A percentile compares a stretch with the other conserved stretches of the same genome.
These are phyloP conservation scores for Glomus cerebriforme DNA, from an alignment of 192 early-diverging fungal genomes.

Conservation along the genomic window DNA sequence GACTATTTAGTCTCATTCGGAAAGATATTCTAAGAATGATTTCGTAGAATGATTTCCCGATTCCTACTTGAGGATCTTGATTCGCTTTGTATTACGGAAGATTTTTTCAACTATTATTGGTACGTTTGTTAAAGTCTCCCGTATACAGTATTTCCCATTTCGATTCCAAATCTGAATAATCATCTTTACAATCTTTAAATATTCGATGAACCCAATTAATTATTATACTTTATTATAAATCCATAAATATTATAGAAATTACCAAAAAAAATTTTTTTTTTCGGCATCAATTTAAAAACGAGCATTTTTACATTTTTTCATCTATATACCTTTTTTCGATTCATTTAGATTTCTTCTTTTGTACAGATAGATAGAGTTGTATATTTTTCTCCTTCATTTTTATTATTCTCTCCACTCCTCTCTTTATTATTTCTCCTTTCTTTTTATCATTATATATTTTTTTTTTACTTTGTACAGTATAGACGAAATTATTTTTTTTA, in stretches of 20 bases:
- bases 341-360: not conserved
- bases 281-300: not conserved
- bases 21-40: not conserved
- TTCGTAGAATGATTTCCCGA: not conserved
- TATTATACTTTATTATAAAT: not conserved
- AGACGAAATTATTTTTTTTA: too few species aligned
- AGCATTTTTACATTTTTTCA: not conserved
- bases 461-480: too few species aligned
- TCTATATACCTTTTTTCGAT: not conserved
- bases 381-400: constrained; percentile 7
- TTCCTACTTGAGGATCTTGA: not conserved
- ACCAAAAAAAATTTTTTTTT: not conserved
- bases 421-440: not conserved
- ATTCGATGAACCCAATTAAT: not conserved
- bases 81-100: not conserved
- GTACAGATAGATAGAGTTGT: constrained; percentile 19
- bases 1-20: too few species aligned
- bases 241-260: too few species aligned
- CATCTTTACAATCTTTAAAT: too few species aligned
- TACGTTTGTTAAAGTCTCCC: not conserved
- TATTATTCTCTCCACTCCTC: not conserved
- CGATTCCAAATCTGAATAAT: not conserved
- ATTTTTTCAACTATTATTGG: too few species aligned
- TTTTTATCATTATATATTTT: not conserved
- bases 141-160: not conserved